Percentiles rank a stretch among this genome's conserved stretches.
phyloP scores from a whole-genome alignment of 2,329 filamentous ascomycete species.

The Botrytis porri region DNA sequence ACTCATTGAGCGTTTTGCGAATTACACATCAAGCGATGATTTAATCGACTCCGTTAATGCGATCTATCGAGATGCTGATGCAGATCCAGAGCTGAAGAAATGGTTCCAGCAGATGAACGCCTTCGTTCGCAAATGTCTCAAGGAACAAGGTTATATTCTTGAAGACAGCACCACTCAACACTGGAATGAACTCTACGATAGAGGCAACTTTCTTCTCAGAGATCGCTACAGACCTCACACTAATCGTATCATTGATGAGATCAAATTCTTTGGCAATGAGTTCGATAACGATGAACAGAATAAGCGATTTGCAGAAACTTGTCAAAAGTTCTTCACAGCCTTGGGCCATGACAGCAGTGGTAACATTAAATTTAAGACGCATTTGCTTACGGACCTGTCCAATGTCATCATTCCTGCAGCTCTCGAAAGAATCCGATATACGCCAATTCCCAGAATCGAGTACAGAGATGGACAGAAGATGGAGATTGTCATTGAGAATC shows the following conservation, averaged over 20 bases:
- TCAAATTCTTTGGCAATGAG: conserved; percentile 84
- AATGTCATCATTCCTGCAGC: conserved; percentile 80
- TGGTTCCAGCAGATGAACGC: conserved; percentile 82
- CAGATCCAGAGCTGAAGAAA: conserved; percentile 77
- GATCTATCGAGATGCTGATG: conserved; percentile 83
- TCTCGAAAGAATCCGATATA: conserved; percentile 83
- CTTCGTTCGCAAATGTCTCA: conserved; percentile 78
- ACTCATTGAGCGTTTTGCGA: conserved; percentile 92
- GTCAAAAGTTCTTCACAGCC: conserved; percentile 84
- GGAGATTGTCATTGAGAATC: conserved; percentile 88
- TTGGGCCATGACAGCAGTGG: conserved; percentile 85
- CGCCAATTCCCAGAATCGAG: conserved; percentile 92
- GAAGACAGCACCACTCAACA: conserved; percentile 74
- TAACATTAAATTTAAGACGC: conserved; percentile 86
- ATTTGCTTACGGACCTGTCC: conserved; percentile 83
- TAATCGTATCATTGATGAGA: conserved; percentile 80
- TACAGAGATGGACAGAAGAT: conserved; percentile 73
- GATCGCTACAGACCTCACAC: conserved; percentile 85
- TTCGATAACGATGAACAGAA: conserved; percentile 89
- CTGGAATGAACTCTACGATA: conserved; percentile 82
- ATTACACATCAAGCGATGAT: conserved; percentile 84
- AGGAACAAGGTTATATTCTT: conserved; percentile 89
- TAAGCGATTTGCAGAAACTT: conserved; percentile 68
- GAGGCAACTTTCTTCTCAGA: conserved; percentile 80
- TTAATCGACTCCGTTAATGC: conserved; percentile 80